phyloP scores from a whole-genome alignment of 345 rosid genomes.

The Ceriops decandra region DNA sequence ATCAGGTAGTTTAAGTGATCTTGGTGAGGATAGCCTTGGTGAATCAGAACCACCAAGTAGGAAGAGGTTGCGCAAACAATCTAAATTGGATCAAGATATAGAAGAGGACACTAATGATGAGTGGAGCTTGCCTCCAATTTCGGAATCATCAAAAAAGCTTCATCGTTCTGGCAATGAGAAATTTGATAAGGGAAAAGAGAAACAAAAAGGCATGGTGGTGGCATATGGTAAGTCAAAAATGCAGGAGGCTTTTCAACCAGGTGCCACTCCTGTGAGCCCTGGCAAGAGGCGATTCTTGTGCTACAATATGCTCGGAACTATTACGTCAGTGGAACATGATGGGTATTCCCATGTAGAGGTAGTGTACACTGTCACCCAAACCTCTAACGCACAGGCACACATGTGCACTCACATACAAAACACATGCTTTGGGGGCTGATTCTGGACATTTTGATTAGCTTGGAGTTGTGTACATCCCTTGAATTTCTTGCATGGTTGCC shows the following conservation, averaged over 20 bases:
- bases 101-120: slow-evolving; percentile 46
- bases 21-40: slow-evolving; percentile 50
- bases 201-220: slow-evolving; percentile 25
- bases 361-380: slow-evolving; percentile 1
- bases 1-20: slow-evolving; percentile 69
- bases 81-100: slow-evolving; percentile 39
- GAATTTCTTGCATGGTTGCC: not conserved
- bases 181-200: slow-evolving; percentile 37
- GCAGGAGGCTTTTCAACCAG: slow-evolving; percentile 95
- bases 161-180: slow-evolving; percentile 35
- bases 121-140: slow-evolving; percentile 36
- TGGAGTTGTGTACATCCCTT: too few species aligned
- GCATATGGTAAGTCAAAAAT: slow-evolving; percentile 48
- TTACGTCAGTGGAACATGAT: slow-evolving; percentile 83
- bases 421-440: too few species aligned
- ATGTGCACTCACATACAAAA: too few species aligned
- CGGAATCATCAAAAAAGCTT: slow-evolving; percentile 36
- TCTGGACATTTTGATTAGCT: too few species aligned
- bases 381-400: not conserved
- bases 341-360: slow-evolving; percentile 97
- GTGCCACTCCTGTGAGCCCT: slow-evolving; percentile 64
- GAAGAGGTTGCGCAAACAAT: slow-evolving; percentile 62
- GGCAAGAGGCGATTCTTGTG: slow-evolving; percentile 84
- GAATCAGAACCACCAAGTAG: slow-evolving; percentile 58
- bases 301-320: slow-evolving; percentile 88